Evolutionary conservation across 352 stramenopile species (phyloP).

Genomic region (Phytophthora hibernalis): DNA sequence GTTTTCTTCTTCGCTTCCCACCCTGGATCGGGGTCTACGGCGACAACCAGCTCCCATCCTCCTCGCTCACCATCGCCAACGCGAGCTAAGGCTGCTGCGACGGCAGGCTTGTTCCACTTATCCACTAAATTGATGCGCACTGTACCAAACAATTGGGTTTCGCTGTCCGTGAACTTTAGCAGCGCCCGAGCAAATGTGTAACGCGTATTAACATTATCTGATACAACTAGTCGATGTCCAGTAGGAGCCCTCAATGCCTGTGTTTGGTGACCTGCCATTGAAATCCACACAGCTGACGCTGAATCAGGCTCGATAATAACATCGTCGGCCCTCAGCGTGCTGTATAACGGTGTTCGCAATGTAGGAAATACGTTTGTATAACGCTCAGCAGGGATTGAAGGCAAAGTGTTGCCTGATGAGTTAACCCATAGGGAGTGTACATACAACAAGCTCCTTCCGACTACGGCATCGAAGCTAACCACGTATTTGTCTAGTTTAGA

Average conservation of each 20-base stretch:
- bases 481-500: constrained; percentile 18
- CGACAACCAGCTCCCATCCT: too few relatives aligned
- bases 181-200: constrained; percentile 18
- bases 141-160: constrained; percentile 14
- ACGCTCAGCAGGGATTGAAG: not conserved
- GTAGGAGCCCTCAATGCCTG: not conserved
- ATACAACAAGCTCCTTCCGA: constrained; percentile 2
- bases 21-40: constrained; percentile 8
- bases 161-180: constrained; percentile 16
- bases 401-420: not conserved
- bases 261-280: constrained; percentile 10
- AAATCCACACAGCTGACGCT: constrained; percentile 7
- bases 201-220: constrained; percentile 24
- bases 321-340: not conserved
- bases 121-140: constrained; percentile 23
- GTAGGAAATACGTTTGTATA: constrained; percentile 16
- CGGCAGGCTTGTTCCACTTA: constrained; percentile 20
- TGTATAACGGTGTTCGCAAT: constrained; percentile 4
- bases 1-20: constrained; percentile 7
- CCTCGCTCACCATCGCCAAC: constrained; percentile 1
- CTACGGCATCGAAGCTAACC: constrained; percentile 14
- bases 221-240: constrained; percentile 5
- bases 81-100: not conserved
- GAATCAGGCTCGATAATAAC: not conserved
- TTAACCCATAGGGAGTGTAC: constrained; percentile 11